A percentile compares a stretch with the other conserved stretches of the same genome.
These are phyloP conservation scores for Silene conica DNA, from an alignment of 148 eudicot genomes.

Conservation along the genomic window DNA sequence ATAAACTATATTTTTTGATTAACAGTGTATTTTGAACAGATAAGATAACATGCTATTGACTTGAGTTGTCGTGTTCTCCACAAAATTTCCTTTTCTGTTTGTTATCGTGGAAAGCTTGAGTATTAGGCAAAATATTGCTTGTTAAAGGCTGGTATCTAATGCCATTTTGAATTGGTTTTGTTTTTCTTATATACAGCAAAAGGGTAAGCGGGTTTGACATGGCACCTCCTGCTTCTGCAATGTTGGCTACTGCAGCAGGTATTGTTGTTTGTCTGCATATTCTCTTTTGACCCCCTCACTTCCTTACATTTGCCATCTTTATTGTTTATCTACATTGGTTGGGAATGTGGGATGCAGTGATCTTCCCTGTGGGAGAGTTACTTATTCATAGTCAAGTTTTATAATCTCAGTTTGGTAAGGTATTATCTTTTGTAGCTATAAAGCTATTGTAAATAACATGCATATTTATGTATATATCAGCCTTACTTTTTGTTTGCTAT, in stretches of 20 bases:
- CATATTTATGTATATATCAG: slow-evolving; percentile 4
- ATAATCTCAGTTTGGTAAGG: slow-evolving; percentile 52
- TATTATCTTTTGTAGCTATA: slow-evolving; percentile 3
- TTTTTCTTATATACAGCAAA: slow-evolving; percentile 55
- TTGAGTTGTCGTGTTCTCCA: neutral
- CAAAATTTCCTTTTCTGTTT: neutral
- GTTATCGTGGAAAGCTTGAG: neutral
- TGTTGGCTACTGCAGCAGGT: slow-evolving; percentile 74
- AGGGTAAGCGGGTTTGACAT: slow-evolving; percentile 97
- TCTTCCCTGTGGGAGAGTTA: neutral
- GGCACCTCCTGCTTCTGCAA: slow-evolving; percentile 94
- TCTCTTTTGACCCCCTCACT: neutral
- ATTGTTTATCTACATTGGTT: neutral
- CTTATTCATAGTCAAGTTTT: neutral
- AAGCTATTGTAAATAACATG: neutral
- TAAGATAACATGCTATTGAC: neutral
- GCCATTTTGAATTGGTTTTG: neutral
- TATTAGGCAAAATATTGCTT: neutral
- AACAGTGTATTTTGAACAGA: neutral
- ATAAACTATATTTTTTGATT: neutral
- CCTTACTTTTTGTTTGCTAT: slow-evolving; percentile 23
- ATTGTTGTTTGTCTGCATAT: slow-evolving; percentile 17
- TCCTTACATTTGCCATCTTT: neutral
- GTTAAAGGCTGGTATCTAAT: neutral
- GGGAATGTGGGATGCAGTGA: slow-evolving; percentile 6